phyloP scores from a whole-genome alignment of 257 asterid genomes.

The Rubia yunnanensis region DNA sequence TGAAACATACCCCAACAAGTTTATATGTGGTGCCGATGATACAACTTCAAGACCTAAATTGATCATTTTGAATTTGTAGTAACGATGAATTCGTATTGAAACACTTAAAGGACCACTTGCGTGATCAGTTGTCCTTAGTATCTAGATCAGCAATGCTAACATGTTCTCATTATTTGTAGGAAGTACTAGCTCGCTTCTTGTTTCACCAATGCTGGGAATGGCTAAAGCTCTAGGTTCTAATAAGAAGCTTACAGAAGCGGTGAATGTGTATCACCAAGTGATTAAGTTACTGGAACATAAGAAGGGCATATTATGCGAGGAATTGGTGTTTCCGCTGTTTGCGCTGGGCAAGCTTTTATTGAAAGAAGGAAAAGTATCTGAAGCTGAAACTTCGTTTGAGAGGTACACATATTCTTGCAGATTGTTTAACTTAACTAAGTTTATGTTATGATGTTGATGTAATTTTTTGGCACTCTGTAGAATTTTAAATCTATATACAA shows the following conservation, averaged over 20 bases:
- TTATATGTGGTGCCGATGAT: too few species aligned
- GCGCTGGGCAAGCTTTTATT: constrained; percentile 65
- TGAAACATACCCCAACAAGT: too few species aligned
- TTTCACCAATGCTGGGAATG: constrained; percentile 70
- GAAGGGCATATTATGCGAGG: constrained; percentile 45
- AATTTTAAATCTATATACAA: constrained; percentile 43
- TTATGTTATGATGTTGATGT: constrained; percentile 11
- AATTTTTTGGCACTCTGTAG: constrained; percentile 29
- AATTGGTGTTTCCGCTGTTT: constrained; percentile 52
- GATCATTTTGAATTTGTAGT: too few species aligned
- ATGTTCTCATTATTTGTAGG: constrained; percentile 30
- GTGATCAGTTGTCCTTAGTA: neutral
- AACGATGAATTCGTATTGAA: too few species aligned
- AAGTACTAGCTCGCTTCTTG: constrained; percentile 39
- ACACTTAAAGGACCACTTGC: too few species aligned
- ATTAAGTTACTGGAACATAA: constrained; percentile 45
- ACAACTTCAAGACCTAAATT: neutral
- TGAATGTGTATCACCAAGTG: constrained; percentile 45
- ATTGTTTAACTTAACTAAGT: neutral
- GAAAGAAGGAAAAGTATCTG: constrained; percentile 53
- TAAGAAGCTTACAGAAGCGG: constrained; percentile 54
- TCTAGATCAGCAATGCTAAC: neutral
- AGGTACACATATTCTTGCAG: constrained; percentile 34
- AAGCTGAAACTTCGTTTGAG: constrained; percentile 59
- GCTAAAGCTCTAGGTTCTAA: constrained; percentile 49